These are phyloP conservation scores for Rubus parviflorus DNA, from an alignment of 306 rosid species.

Conservation along the genomic window DNA sequence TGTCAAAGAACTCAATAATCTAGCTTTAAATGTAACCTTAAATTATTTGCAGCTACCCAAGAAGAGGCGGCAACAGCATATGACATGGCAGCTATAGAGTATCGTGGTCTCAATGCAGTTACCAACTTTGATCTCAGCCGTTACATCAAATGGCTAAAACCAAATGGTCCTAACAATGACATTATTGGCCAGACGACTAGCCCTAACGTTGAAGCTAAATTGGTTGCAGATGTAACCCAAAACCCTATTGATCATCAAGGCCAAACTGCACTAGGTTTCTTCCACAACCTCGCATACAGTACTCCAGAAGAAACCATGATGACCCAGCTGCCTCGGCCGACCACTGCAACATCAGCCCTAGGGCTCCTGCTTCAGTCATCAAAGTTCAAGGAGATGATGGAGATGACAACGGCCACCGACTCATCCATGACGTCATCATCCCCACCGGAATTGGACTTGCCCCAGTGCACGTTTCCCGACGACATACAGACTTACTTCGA, in stretches of 20 bases:
- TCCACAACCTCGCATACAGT: conserved; percentile 25
- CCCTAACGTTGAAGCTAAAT: conserved; percentile 12
- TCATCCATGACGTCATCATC: conserved; percentile 17
- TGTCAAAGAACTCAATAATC: background rate
- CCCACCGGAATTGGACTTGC: background rate
- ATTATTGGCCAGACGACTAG: conserved; percentile 5
- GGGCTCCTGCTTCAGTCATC: conserved; percentile 46
- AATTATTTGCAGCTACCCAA: conserved; percentile 34
- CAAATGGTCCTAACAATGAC: conserved; percentile 16
- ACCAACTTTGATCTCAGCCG: conserved; percentile 49
- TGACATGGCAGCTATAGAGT: conserved; percentile 47
- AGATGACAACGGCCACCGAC: conserved; percentile 28
- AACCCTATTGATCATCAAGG: conserved; percentile 21
- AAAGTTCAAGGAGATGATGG: conserved; percentile 55
- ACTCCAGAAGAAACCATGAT: conserved; percentile 17
- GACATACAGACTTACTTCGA: conserved; percentile 39
- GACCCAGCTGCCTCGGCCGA: conserved; percentile 25
- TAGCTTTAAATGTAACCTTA: background rate
- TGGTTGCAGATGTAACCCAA: background rate
- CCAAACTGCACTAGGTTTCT: conserved; percentile 24
- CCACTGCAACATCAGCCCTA: conserved; percentile 44
- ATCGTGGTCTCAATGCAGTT: conserved; percentile 49
- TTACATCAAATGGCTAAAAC: conserved; percentile 50
- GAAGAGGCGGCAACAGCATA: conserved; percentile 50
- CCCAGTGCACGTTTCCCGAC: conserved; percentile 28